Conservation (phyloP, 345 rosid genomes). For the Jatropha curcas region DNA sequence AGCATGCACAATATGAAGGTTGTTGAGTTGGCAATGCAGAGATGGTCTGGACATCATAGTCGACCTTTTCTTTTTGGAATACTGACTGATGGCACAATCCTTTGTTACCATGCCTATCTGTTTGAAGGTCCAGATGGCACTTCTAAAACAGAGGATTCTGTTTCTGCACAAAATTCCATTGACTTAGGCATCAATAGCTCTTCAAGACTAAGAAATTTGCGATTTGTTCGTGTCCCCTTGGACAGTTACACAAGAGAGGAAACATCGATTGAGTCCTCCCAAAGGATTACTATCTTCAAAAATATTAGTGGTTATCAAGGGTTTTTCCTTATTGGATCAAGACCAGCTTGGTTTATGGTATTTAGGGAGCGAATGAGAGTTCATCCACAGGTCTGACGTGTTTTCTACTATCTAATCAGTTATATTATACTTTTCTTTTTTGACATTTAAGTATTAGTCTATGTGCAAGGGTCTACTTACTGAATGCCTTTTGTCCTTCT, state of each 20-base stretch:
- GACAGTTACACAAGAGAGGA: conserved; percentile 85
- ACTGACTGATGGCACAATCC: conserved; percentile 91
- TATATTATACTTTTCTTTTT: background rate
- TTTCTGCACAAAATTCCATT: conserved; percentile 45
- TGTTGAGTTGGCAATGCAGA: conserved; percentile 88
- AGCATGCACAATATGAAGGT: conserved; percentile 58
- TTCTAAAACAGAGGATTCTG: conserved; percentile 53
- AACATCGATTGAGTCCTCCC: conserved; percentile 49
- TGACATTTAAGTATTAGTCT: background rate
- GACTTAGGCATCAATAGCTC: conserved; percentile 44
- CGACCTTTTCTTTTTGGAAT: conserved; percentile 87
- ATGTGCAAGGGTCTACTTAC: conserved; percentile 8
- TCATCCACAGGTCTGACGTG: conserved; percentile 90
- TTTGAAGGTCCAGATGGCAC: conserved; percentile 75
- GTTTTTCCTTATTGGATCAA: conserved; percentile 88
- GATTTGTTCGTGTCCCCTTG: conserved; percentile 68
- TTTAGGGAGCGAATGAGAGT: conserved; percentile 86
- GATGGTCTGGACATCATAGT: conserved; percentile 86
- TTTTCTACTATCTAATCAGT: conserved; percentile 4
- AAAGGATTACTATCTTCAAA: conserved; percentile 78
- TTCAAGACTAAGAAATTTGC: conserved; percentile 85
- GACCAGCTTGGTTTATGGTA: conserved; percentile 97
- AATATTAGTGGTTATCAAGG: conserved; percentile 89
- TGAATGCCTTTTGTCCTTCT: background rate
- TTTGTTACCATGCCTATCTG: conserved; percentile 89